Evolutionary conservation across 2,329 filamentous ascomycete species (phyloP), one percentile per base, ranked within the genome.

Genomic region (Geoglossum cookeanum): DNA sequence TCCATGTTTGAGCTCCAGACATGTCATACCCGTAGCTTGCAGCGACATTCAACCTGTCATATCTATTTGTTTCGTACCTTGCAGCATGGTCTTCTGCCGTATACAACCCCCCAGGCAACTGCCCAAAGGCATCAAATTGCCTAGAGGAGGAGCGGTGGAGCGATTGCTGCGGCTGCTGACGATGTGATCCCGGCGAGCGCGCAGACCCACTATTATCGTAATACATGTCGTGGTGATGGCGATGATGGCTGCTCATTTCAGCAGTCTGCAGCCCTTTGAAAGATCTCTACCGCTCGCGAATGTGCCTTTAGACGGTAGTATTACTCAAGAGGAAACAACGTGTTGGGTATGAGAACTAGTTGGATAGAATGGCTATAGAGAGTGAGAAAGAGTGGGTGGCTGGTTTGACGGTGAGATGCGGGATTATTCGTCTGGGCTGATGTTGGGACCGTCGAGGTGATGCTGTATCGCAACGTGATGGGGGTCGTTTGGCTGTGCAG

Each of bases 1-100:
- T 87, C 89, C 89, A 95, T 22, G 84, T 82, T 66, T 88, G 84
- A n/a, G 78, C 76, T n/a, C 72, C 71, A 59, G 74, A 72, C 66
- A 81, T 80, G 65, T 89, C 87, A 63, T 90, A 85, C 59, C 72
- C 78, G 64, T 79, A 76, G 58, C 75, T 79, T 58, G 73, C 74
- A 61, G 75, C 75, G 64, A 75, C 75, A 63, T 76, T 79, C 63
- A 75, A 74, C 68, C 74, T 81, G 70, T 75, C 85, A 70, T 70
- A 67, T 44, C 72, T 69, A 58, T 65, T 74, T 67, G 74, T 72
- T 68, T 77, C 80, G 69, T 74, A 81, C 64, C 72, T 75, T 54
- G 75, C 70, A 65, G 76, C 74, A 62, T 78, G 76, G 63, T 84
- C 80, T 57, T 92, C 87, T 55, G 78, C 75, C 15, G 76, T 75